Evolutionary conservation across 2,329 filamentous ascomycete genomes (phyloP).

Genomic region (Sporothrix euskadiensis): DNA sequence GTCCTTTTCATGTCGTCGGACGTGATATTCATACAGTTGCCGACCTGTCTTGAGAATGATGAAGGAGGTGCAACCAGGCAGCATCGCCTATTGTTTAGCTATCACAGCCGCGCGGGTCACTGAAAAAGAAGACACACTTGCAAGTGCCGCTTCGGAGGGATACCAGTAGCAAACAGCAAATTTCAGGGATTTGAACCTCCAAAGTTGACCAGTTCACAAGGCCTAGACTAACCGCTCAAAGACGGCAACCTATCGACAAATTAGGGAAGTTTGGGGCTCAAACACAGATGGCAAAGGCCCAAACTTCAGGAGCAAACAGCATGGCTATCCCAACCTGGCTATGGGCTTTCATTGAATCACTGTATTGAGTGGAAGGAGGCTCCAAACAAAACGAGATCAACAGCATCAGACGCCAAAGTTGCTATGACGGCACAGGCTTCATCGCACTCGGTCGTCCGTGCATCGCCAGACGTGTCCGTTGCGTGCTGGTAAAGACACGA

Average conservation of each 20-base stretch:
- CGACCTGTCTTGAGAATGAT: not conserved
- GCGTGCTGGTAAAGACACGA: constrained; percentile 51
- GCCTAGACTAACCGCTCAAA: not conserved
- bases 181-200: not conserved
- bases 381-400: not conserved
- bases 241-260: not conserved
- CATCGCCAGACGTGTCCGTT: constrained; percentile 62
- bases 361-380: not conserved
- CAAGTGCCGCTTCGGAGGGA: not conserved
- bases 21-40: not conserved
- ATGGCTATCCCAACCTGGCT: not conserved
- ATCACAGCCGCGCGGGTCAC: not conserved
- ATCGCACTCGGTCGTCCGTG: constrained; percentile 77
- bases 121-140: not conserved
- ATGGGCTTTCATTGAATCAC: not conserved
- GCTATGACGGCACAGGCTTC: constrained; percentile 67
- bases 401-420: not conserved
- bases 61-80: not conserved
- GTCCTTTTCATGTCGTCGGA: not conserved
- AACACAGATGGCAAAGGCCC: not conserved
- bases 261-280: not conserved
- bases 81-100: not conserved
- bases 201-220: not conserved
- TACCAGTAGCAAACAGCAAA: not conserved
- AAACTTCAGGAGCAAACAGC: not conserved